These are phyloP conservation scores for Rutstroemia sp. DNA, from an alignment of 2,329 filamentous ascomycete species.

Conservation along the genomic window DNA sequence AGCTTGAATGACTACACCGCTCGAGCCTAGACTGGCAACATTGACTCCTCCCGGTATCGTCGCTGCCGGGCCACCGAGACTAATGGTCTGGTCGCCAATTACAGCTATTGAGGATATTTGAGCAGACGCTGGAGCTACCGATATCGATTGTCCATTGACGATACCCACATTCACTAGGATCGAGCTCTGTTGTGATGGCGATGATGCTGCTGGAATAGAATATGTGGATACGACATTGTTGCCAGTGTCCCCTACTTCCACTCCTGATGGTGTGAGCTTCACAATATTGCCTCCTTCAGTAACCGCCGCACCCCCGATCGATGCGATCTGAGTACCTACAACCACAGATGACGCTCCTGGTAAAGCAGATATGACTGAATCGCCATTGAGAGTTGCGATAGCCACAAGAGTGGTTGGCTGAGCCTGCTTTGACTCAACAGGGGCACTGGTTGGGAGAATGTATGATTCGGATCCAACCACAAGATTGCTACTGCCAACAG, in stretches of 20 bases:
- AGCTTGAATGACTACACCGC: conserved; percentile 9
- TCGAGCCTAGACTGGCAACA: conserved; percentile 11
- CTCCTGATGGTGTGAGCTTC: conserved; percentile 3
- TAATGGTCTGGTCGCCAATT: conserved; percentile 9
- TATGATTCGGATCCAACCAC: background rate
- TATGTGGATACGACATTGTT: background rate
- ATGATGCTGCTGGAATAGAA: background rate
- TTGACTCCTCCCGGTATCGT: conserved; percentile 6
- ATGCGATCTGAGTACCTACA: conserved; percentile 8
- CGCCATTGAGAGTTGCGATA: background rate
- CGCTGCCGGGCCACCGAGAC: conserved; percentile 7
- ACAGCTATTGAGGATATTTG: background rate
- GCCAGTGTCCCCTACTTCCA: conserved; percentile 14
- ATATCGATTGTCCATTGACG: background rate
- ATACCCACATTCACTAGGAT: background rate
- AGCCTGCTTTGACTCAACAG: background rate
- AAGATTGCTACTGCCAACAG: conserved; percentile 8
- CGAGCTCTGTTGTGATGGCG: background rate
- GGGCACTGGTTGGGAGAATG: conserved; percentile 3
- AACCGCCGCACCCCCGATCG: background rate
- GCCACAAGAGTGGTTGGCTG: background rate
- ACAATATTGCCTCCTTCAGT: background rate
- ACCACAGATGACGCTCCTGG: conserved; percentile 3
- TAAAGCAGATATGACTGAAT: background rate
- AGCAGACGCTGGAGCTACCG: background rate